phyloP scores from a whole-genome alignment of 257 asterid genomes.

The Henckelia pumila region DNA sequence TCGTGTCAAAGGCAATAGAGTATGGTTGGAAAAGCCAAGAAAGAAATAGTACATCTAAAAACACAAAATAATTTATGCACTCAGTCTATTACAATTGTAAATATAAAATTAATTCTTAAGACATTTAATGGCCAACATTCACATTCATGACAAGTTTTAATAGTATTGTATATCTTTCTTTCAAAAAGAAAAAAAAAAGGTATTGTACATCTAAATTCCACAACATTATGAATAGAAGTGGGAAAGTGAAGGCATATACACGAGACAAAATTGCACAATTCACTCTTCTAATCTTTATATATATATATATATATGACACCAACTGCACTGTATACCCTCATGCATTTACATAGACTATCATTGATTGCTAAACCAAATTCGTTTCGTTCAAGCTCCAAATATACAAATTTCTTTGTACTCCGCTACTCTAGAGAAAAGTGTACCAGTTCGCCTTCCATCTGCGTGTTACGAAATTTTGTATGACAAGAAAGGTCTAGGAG shows the following conservation, averaged over 20 bases:
- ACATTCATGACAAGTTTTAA: too few relatives aligned
- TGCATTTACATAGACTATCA: conserved; percentile 29
- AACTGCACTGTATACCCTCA: conserved; percentile 29
- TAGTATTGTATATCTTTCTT: too few relatives aligned
- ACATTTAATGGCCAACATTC: too few relatives aligned
- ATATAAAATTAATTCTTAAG: too few relatives aligned
- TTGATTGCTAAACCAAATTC: conserved; percentile 5
- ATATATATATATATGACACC: conserved; percentile 23
- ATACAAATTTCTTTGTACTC: conserved; percentile 19
- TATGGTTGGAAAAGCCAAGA: too few relatives aligned
- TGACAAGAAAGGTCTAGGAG: conserved; percentile 5
- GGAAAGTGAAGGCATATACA: conserved; percentile 14
- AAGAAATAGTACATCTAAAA: too few relatives aligned
- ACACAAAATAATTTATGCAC: too few relatives aligned
- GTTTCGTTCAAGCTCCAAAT: conserved; percentile 22
- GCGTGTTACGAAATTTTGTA: conserved; percentile 7
- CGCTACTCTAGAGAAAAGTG: not conserved
- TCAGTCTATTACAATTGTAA: too few relatives aligned
- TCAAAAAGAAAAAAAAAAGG: too few relatives aligned
- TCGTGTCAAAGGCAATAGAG: too few relatives aligned
- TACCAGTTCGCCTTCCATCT: conserved; percentile 20
- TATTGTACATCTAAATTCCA: too few relatives aligned
- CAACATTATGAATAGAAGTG: conserved; percentile 20
- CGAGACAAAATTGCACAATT: conserved; percentile 21
- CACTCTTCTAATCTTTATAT: too few relatives aligned